Conservation (phyloP, 345 rosid genomes). For the Moringa oleifera region DNA sequence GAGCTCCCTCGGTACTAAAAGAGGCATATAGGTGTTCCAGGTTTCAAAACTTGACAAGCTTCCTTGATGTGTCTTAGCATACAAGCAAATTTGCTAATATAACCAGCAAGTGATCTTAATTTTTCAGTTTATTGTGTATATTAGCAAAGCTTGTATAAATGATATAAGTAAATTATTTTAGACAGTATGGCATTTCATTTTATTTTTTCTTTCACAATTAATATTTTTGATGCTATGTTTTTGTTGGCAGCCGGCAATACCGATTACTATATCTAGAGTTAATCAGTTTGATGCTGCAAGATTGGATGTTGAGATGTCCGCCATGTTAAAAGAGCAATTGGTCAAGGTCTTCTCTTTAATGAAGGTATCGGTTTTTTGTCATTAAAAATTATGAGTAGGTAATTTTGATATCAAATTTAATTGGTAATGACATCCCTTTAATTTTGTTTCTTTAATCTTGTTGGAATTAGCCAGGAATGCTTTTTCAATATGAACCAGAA, state of each 20-base stretch:
- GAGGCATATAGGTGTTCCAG: too few species aligned
- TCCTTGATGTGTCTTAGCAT: too few species aligned
- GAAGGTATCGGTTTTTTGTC: conserved; percentile 49
- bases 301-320: conserved; percentile 92
- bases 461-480: conserved; percentile 95
- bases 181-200: background rate
- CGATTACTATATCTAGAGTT: conserved; percentile 80
- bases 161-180: background rate
- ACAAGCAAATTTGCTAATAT: too few species aligned
- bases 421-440: conserved; percentile 8
- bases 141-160: too few species aligned
- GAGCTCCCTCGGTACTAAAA: too few species aligned
- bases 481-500: conserved; percentile 99
- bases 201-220: background rate
- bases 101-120: too few species aligned
- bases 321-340: conserved; percentile 93
- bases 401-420: background rate
- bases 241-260: conserved; percentile 46
- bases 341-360: conserved; percentile 87
- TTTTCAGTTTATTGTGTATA: too few species aligned
- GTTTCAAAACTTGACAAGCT: too few species aligned
- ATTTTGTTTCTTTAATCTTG: conserved; percentile 21
- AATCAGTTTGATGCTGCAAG: conserved; percentile 96
- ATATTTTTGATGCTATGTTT: background rate
- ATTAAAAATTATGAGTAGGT: background rate